Evolutionary conservation across 225 moss, liverwort and hornwort genomes (phyloP).

Genomic region (Sphagnum contortum): DNA sequence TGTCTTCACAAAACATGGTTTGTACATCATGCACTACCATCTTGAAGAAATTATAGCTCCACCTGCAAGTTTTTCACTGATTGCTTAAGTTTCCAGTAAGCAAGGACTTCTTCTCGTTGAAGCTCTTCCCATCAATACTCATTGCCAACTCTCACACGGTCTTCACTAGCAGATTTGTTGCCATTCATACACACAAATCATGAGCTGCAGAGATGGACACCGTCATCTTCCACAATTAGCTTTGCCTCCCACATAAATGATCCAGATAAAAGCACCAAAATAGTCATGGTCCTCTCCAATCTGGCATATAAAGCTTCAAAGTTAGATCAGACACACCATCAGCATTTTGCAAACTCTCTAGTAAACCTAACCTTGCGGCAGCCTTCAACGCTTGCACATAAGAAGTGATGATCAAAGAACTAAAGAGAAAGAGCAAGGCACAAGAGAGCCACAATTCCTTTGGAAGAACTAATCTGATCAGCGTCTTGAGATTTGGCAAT

Average conservation of each 20-base stretch:
- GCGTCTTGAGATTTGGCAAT: constrained; percentile 99
- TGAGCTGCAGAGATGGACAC: constrained; percentile 87
- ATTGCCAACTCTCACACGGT: constrained; percentile 80
- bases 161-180: constrained; percentile 63
- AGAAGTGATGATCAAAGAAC: too few species aligned
- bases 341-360: too few species aligned
- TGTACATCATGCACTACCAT: constrained; percentile 98
- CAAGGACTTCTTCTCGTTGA: constrained; percentile 80
- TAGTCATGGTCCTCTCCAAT: constrained; percentile 95
- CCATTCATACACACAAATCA: constrained; percentile 77
- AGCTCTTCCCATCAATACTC: constrained; percentile 90
- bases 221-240: constrained; percentile 82
- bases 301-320: constrained; percentile 14
- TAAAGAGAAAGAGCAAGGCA: not conserved
- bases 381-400: too few species aligned
- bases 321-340: too few species aligned
- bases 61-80: constrained; percentile 94
- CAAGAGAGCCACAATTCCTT: not conserved
- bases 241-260: constrained; percentile 92
- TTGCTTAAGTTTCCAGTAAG: constrained; percentile 82
- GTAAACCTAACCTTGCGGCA: too few species aligned
- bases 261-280: constrained; percentile 88
- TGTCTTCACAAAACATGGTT: constrained; percentile 67
- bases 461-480: constrained; percentile 41
- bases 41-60: constrained; percentile 89